Evolutionary conservation across 2,329 filamentous ascomycete genomes (phyloP), one percentile per base, ranked within the genome.

Genomic region (Fusarium beomiforme): DNA sequence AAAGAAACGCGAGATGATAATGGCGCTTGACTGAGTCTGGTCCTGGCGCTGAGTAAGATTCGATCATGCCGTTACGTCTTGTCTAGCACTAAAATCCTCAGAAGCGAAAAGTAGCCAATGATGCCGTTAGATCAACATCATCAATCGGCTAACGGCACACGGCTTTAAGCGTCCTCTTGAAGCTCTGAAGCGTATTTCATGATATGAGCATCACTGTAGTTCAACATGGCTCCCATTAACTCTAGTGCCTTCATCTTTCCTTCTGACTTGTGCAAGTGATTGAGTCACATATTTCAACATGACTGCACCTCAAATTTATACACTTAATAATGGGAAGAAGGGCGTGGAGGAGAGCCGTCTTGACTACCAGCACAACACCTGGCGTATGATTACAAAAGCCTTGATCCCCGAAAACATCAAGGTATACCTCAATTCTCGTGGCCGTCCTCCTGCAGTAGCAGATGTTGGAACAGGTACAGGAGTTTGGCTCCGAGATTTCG

Each of bases 341-440:
- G 57, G 61, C 8, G 47, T 62, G 6, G 57, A 64, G 24, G 57
- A 64, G 12, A 21, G 61, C n/a, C 61, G 57, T 3, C 61, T 64
- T 8, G 33, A 49, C 4, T 54, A 62, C 10, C 61, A 64, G 31
- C 61, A 64, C 8, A 39, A 24, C 6, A 31, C 24, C 6, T 54
- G 58, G 26, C 9, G 19, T 7, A 46, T 24, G 9, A 12, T 64
- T 6, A 62, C 47, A 2, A 54, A 61, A 8, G 47, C 57, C 3
- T 21, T 64, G 12, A 54, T 61, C n/a, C 61, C 61, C 0, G 13
- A 34, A 2, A 42, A n/a, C 1, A 61, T 64, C 8, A 44, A 61
- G n/a, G 47, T 41, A 17, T 21, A 61, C 23, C 34, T 64, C 10
- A 9, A 10, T 3, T 49, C 61, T 17, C 39, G 54, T 10, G 47